These are phyloP conservation scores for Rhodotorula graminis DNA, from an alignment of 768 basidiomycete species.

Conservation along the genomic window DNA sequence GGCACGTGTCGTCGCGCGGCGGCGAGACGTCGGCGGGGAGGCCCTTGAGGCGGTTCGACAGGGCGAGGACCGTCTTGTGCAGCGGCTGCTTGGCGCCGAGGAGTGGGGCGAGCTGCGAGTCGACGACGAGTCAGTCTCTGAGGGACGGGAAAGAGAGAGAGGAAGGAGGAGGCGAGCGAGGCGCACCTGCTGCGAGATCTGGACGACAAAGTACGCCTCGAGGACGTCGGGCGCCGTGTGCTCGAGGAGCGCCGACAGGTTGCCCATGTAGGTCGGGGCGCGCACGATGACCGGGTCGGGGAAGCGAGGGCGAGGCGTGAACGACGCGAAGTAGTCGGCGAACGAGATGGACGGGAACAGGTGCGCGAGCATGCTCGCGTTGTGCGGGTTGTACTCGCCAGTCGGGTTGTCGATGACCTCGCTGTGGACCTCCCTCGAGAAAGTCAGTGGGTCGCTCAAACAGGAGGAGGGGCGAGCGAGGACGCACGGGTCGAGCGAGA, in stretches of 20 bases:
- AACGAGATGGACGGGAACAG: conserved; percentile 70
- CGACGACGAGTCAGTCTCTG: not conserved
- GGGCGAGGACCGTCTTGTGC: conserved; percentile 66
- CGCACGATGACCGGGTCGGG: conserved; percentile 69
- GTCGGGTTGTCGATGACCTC: conserved; percentile 70
- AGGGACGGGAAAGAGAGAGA: rapidly evolving
- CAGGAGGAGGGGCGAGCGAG: no score
- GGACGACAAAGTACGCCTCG: conserved; percentile 80
- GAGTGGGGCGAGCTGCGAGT: conserved; percentile 41
- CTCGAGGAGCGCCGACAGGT: conserved; percentile 65
- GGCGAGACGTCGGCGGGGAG: conserved; percentile 80
- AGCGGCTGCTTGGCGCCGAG: conserved; percentile 71
- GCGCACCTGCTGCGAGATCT: conserved; percentile 59
- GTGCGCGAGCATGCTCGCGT: conserved; percentile 61
- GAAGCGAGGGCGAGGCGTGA: conserved; percentile 71
- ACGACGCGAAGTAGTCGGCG: conserved; percentile 76
- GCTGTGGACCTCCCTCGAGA: conserved; percentile 42
- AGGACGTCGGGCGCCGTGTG: conserved; percentile 64
- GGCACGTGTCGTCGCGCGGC: conserved; percentile 78
- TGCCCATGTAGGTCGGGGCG: conserved; percentile 67
- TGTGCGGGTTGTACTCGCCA: conserved; percentile 78
- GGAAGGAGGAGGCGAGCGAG: conserved; percentile 51
- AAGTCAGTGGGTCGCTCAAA: not conserved
- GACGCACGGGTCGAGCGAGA: conserved; percentile 71
- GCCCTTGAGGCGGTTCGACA: conserved; percentile 71